phyloP scores from a whole-genome alignment of 106 monocot genomes.

The Acorus gramineus region DNA sequence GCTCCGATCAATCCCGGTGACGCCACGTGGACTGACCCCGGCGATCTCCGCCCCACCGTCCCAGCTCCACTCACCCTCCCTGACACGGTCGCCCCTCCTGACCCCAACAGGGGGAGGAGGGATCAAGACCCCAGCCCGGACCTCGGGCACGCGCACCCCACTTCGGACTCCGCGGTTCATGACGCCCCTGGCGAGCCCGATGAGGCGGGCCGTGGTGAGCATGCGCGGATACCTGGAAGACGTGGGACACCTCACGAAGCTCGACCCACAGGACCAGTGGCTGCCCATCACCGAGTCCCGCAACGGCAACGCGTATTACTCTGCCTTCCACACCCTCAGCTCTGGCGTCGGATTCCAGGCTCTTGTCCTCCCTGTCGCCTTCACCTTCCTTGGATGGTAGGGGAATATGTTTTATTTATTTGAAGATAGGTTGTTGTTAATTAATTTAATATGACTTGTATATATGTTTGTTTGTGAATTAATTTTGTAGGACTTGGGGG shows the following conservation, averaged over 20 bases:
- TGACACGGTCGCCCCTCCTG: constrained; percentile 22
- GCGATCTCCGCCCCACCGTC: constrained; percentile 43
- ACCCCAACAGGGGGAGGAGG: neutral
- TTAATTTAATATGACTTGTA: no score
- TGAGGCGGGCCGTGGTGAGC: constrained; percentile 48
- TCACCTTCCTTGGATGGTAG: constrained; percentile 79
- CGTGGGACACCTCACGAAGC: constrained; percentile 52
- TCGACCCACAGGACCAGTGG: constrained; percentile 71
- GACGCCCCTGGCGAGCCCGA: constrained; percentile 44
- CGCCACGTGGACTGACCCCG: constrained; percentile 17
- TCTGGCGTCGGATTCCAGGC: constrained; percentile 86
- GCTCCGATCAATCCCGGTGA: constrained; percentile 18
- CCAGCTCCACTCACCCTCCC: constrained; percentile 36
- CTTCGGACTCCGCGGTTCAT: constrained; percentile 17
- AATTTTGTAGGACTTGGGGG: constrained; percentile 70
- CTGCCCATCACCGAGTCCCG: constrained; percentile 94
- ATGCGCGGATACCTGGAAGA: constrained; percentile 64
- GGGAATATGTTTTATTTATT: no score
- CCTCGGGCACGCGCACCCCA: neutral
- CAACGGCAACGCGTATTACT: constrained; percentile 78
- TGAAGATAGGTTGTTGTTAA: no score
- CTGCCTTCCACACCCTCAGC: constrained; percentile 84
- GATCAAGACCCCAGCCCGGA: neutral
- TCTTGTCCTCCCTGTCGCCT: constrained; percentile 70
- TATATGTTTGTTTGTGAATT: no score